Percentiles rank a stretch among this genome's conserved stretches.
Conservation (phyloP, 2,329 filamentous ascomycete species). For the Chaetomium olivaceum region DNA sequence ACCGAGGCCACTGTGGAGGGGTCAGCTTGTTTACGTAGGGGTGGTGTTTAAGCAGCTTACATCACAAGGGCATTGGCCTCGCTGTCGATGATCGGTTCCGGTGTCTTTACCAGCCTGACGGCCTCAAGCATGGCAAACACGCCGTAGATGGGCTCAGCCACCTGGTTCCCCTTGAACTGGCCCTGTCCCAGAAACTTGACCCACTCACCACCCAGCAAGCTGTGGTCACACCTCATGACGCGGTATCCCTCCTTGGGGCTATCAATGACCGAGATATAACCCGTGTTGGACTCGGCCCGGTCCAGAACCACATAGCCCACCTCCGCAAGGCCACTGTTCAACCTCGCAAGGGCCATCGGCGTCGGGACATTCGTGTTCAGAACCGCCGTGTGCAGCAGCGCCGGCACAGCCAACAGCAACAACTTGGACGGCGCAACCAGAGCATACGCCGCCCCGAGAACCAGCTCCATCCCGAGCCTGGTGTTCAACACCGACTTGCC, state of each 20-base stretch:
- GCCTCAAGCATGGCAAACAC: slow-evolving; percentile 97
- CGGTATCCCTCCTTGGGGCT: slow-evolving; percentile 70
- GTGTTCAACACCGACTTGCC: slow-evolving; percentile 66
- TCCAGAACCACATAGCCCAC: slow-evolving; percentile 76
- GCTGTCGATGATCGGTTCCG: slow-evolving; percentile 56
- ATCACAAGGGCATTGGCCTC: slow-evolving; percentile 81
- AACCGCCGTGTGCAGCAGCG: slow-evolving; percentile 68
- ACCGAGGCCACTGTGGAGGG: slow-evolving; percentile 68
- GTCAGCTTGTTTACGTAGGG: slow-evolving; percentile 24
- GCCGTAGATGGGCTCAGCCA: slow-evolving; percentile 87
- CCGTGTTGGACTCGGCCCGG: slow-evolving; percentile 81
- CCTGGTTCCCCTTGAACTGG: slow-evolving; percentile 51
- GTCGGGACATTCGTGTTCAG: slow-evolving; percentile 74
- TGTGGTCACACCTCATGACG: slow-evolving; percentile 90
- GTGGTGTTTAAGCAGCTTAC: slow-evolving; percentile 50
- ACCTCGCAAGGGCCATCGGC: slow-evolving; percentile 55
- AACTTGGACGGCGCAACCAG: slow-evolving; percentile 68
- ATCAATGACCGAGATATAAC: slow-evolving; percentile 89
- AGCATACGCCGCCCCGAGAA: slow-evolving; percentile 65
- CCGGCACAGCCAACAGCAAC: slow-evolving; percentile 67
- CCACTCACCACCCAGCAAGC: slow-evolving; percentile 92
- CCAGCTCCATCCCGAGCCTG: slow-evolving; percentile 69
- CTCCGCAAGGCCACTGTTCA: slow-evolving; percentile 66
- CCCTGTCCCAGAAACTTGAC: slow-evolving; percentile 54
- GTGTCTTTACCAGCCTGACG: slow-evolving; percentile 72